These are phyloP conservation scores for Talaromyces rugulosus DNA, from an alignment of 2,329 filamentous ascomycete genomes.

Conservation along the genomic window DNA sequence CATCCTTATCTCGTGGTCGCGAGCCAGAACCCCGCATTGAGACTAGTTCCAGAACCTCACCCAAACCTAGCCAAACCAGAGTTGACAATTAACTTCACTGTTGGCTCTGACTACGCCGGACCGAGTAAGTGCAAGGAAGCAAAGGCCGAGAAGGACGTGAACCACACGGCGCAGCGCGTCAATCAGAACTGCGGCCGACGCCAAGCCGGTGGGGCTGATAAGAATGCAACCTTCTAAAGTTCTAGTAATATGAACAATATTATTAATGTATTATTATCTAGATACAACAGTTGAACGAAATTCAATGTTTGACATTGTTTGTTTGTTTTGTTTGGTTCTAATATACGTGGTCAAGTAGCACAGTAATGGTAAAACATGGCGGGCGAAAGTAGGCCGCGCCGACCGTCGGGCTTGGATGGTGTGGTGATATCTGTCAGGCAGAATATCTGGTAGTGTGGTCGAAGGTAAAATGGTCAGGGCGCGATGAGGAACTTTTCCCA, in stretches of 20 bases:
- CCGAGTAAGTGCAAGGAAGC: not conserved
- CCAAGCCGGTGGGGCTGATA: not conserved
- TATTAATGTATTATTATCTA: too few relatives aligned
- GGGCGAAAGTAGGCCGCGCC: constrained; percentile 31
- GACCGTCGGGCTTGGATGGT: constrained; percentile 3
- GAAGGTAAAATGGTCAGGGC: not conserved
- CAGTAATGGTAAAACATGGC: constrained; percentile 4
- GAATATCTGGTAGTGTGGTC: not conserved
- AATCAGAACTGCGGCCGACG: not conserved
- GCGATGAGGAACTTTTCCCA: constrained; percentile 1
- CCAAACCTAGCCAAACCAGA: not conserved
- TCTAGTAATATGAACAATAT: too few relatives aligned
- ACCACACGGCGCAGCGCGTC: not conserved
- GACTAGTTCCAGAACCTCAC: not conserved
- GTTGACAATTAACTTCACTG: not conserved
- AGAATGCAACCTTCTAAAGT: not conserved
- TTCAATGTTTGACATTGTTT: not conserved
- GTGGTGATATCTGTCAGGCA: not conserved
- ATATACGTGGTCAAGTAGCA: not conserved
- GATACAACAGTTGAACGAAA: too few relatives aligned
- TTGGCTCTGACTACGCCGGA: not conserved
- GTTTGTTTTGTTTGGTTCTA: not conserved
- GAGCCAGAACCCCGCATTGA: not conserved
- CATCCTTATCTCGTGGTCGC: not conserved
- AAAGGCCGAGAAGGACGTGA: too few relatives aligned